phyloP scores from a whole-genome alignment of 257 asterid genomes.

The Solanum rostratum region DNA sequence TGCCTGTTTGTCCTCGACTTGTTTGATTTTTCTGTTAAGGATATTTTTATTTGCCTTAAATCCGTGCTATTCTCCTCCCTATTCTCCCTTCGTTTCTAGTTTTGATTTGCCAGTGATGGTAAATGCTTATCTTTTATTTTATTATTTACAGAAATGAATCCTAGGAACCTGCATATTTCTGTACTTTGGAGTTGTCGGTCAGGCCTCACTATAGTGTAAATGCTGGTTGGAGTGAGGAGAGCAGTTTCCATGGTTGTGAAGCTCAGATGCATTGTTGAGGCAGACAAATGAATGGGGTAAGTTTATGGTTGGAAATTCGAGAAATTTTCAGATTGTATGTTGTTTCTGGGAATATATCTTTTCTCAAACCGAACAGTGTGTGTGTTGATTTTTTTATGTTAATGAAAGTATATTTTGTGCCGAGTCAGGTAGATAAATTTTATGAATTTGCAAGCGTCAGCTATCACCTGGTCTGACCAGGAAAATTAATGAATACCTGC shows the following conservation, averaged over 20 bases:
- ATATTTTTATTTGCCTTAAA: background rate
- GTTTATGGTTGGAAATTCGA: no score
- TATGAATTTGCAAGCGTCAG: background rate
- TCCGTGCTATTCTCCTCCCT: background rate
- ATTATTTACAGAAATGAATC: background rate
- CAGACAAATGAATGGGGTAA: no score
- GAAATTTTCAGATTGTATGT: background rate
- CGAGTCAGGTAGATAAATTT: background rate
- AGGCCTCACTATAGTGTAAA: background rate
- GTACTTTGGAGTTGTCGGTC: background rate
- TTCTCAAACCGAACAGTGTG: background rate
- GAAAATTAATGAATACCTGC: background rate
- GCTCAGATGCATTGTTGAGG: background rate
- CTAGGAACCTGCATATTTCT: background rate
- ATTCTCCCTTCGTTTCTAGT: background rate
- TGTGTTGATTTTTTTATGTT: no score
- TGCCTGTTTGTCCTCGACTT: background rate
- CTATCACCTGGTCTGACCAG: background rate
- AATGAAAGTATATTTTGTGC: no score
- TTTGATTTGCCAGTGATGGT: background rate
- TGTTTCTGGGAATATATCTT: background rate
- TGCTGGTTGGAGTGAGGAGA: background rate
- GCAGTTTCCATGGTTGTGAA: background rate
- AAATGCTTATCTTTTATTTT: background rate
- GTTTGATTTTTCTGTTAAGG: background rate